Conservation (phyloP, 1,284 basidiomycete genomes). For the Apiotrichum mycotoxinovorans region DNA sequence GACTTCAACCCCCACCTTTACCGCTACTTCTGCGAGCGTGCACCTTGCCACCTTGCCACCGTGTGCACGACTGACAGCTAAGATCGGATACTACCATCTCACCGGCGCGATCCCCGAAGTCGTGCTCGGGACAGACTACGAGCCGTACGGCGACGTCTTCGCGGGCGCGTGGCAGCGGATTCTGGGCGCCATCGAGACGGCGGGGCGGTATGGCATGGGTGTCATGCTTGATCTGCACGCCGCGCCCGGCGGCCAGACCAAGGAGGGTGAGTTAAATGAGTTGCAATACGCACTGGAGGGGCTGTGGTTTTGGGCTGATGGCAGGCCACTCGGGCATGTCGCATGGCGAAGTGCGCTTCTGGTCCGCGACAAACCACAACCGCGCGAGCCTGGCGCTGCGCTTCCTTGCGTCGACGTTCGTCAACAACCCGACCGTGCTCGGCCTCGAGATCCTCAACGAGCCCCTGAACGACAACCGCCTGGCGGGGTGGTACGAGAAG, state of each 20-base stretch:
- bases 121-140: constrained; percentile 69
- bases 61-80: constrained; percentile 6
- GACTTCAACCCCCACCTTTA: neutral
- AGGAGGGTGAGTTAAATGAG: constrained; percentile 44
- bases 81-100: constrained; percentile 75
- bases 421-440: constrained; percentile 62
- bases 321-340: constrained; percentile 46
- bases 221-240: constrained; percentile 63
- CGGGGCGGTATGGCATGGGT: constrained; percentile 64
- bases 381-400: constrained; percentile 56
- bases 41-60: neutral
- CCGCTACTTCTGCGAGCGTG: no score
- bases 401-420: constrained; percentile 53
- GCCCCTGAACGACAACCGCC: constrained; percentile 58
- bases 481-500: constrained; percentile 64
- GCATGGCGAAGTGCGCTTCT: constrained; percentile 46
- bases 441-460: constrained; percentile 84
- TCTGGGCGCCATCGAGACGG: constrained; percentile 62
- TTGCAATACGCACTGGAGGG: no score
- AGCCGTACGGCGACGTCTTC: constrained; percentile 59
- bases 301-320: constrained; percentile 10
- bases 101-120: constrained; percentile 61
- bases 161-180: constrained; percentile 70
- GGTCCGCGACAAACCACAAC: constrained; percentile 55
- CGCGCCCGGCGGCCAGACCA: constrained; percentile 53